Base-by-base conservation (phyloP, 345 rosid species). In the Lagerstroemia speciosa region DNA sequence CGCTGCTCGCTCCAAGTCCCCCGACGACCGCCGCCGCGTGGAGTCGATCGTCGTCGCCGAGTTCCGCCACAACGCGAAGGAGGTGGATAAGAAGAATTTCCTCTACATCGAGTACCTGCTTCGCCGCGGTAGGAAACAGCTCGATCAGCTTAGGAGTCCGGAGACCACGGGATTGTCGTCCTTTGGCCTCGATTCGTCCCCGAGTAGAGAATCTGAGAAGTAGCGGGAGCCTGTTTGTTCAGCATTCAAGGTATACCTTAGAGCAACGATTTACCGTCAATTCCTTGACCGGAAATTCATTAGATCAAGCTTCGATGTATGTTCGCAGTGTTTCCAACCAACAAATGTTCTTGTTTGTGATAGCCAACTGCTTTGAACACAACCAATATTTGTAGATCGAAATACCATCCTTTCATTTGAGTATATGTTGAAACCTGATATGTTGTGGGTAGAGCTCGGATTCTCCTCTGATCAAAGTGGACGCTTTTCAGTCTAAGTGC, bases 71-170 rank as follows among this genome's bases (percentile, higher is more conserved):
- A 82, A 85, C 57, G 84, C 93, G 24, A 76, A 74, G 69, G 76
- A 85, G 75, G 84, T 90, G 11, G 98, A 92, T 71, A 87, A 85
- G 68, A 92, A 87, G 78, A 93, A 86, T 66, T 93, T 93, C 67
- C 73, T 83, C 71, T 78, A 90, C 78, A 79, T 90, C 2, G 96
- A 93, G 83, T 90, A 90, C 75, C 76, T 90, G 83, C 81, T 90
- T 74, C 86, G 86, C 46, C 89, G 86, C 36, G 96, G 97, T 24
- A 81, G 70, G 69, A 93, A 88, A 75, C 98, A 93, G 60, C 90
- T 90, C 8, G 96, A 83, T 74, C 92, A 87, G 76, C 88, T 93
- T 65, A 86, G 76, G 77, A 86, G 80, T 76, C 93, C 85, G 0
- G 91, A 68, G 46, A 84, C 83, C 26, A 73, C 79, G 27, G 73